These are phyloP conservation scores for Periconia sp. DNA, from an alignment of 2,329 filamentous ascomycete species.

Conservation along the genomic window DNA sequence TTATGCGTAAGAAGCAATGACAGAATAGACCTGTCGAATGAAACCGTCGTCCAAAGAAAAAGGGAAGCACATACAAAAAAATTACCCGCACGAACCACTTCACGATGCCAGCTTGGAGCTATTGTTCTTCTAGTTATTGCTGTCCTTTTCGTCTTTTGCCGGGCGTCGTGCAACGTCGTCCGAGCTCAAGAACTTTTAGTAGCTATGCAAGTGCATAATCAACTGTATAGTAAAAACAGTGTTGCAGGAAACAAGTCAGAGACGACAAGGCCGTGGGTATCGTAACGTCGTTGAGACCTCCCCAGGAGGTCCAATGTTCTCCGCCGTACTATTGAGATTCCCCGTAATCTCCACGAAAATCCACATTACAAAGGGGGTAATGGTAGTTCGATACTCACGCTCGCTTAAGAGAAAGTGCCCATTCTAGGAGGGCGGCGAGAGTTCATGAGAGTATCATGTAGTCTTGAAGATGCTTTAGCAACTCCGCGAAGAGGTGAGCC, in stretches of 20 bases:
- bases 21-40: slow-evolving; percentile 3
- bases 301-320: slow-evolving; percentile 17
- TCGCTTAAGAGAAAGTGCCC: slow-evolving; percentile 41
- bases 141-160: slow-evolving; percentile 25
- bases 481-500: slow-evolving; percentile 39
- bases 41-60: slow-evolving; percentile 6
- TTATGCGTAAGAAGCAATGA: slow-evolving; percentile 7
- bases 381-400: background rate
- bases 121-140: slow-evolving; percentile 5
- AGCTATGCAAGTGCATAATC: slow-evolving; percentile 32
- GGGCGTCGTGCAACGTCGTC: slow-evolving; percentile 15
- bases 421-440: slow-evolving; percentile 37
- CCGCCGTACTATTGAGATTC: no score
- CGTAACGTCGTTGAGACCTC: slow-evolving; percentile 38
- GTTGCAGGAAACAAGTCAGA: slow-evolving; percentile 21
- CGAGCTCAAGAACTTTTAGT: slow-evolving; percentile 29
- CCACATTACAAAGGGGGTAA: no score
- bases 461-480: slow-evolving; percentile 30
- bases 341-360: no score
- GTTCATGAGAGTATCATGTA: slow-evolving; percentile 36
- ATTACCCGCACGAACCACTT: no score
- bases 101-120: no score
- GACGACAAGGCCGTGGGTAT: slow-evolving; percentile 42
- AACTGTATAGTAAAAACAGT: slow-evolving; percentile 33
- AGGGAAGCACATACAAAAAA: slow-evolving; percentile 12